A percentile compares a stretch with the other conserved stretches of the same genome.
Evolutionary conservation across 306 rosid species (phyloP).

Genomic region (Abrus precatorius): DNA sequence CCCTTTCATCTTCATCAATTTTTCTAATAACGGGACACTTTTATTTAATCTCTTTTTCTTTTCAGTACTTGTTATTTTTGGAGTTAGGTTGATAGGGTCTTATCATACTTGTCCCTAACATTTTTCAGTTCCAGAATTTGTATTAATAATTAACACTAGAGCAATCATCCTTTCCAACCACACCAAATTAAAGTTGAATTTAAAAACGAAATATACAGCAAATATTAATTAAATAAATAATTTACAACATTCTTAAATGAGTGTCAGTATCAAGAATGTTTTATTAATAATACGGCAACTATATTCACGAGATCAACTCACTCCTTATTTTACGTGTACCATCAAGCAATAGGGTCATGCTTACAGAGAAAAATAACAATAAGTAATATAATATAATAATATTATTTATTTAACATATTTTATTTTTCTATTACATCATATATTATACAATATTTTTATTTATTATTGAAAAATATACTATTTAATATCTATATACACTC

Average conservation of each 20-base stretch:
- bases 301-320: not conserved
- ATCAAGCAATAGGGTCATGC: not conserved
- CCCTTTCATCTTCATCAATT: not conserved
- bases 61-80: not conserved
- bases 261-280: too few relatives aligned
- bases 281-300: not conserved
- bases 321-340: not conserved
- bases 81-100: not conserved
- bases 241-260: too few relatives aligned
- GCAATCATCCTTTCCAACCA: not conserved
- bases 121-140: not conserved
- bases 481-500: too few relatives aligned
- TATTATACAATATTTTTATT: too few relatives aligned
- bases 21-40: not conserved
- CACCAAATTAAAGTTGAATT: not conserved
- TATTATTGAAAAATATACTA: too few relatives aligned
- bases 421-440: too few relatives aligned
- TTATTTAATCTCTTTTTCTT: not conserved
- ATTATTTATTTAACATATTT: too few relatives aligned
- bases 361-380: not conserved
- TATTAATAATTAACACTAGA: not conserved
- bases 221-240: not conserved
- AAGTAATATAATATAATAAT: too few relatives aligned
- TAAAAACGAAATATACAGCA: not conserved
- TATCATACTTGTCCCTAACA: not conserved